Evolutionary conservation across 2,329 filamentous ascomycete species (phyloP).

Genomic region (Venturia oleaginea): DNA sequence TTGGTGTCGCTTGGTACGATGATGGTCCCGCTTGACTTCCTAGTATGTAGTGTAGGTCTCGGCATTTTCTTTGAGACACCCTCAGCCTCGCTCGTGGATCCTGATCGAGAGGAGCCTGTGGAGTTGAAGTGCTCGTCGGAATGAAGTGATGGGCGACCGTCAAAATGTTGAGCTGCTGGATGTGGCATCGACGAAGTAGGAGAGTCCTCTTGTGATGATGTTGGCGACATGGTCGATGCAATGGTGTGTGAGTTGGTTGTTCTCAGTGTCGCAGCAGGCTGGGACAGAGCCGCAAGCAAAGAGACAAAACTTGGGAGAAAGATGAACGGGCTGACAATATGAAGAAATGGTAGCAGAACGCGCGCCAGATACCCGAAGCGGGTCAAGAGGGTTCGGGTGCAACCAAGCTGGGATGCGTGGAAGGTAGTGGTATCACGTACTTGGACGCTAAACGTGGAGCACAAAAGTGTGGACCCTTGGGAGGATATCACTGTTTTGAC

Average conservation of each 20-base stretch:
- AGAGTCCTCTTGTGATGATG: background rate
- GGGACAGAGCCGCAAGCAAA: background rate
- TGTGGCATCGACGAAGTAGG: conserved; percentile 5
- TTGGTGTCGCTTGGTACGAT: conserved; percentile 71
- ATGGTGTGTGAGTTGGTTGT: background rate
- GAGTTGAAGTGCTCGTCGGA: background rate
- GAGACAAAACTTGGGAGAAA: background rate
- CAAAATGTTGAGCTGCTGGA: background rate
- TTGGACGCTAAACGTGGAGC: background rate
- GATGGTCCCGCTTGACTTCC: conserved; percentile 74
- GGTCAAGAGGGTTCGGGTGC: background rate
- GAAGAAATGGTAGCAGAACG: background rate
- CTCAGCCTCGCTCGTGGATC: conserved; percentile 12
- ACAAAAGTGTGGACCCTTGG: background rate
- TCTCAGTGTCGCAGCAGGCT: background rate
- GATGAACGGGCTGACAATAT: background rate
- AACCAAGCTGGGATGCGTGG: background rate
- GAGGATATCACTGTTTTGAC: background rate
- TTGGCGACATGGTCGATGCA: background rate
- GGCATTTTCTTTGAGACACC: conserved; percentile 27
- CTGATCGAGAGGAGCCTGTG: conserved; percentile 3
- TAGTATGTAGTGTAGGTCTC: conserved; percentile 60
- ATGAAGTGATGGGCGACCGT: background rate
- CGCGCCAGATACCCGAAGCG: background rate
- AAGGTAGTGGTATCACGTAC: background rate